Evolutionary conservation across 2,329 filamentous ascomycete genomes (phyloP), one percentile per base, ranked within the genome.

Genomic region (Trichoderma sp.): DNA sequence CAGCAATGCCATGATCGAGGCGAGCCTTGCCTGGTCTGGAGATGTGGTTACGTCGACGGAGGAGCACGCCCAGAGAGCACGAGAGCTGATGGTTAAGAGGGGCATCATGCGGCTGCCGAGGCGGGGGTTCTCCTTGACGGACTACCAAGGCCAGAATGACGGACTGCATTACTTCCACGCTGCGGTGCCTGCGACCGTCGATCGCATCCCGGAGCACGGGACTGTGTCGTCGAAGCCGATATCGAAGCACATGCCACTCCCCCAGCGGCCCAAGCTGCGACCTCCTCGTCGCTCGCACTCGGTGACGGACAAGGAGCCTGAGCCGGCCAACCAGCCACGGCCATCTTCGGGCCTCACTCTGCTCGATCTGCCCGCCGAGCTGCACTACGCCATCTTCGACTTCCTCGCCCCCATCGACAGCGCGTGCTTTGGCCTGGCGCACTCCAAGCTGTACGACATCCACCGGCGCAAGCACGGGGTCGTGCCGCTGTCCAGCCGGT

Each of bases 371-470:
- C 87, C 87, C 15, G 76, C 83, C 0, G 87, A 90, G 76, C 79
- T 90, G 12, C 87, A 89, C 76, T 87, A 84, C 70, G 79, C 82
- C 69, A 81, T 90, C 70, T 87, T 89, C 72, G 86, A 88, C 75
- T 84, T 85, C 70, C 83, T 90, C 68, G 87, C 90, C 77, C 85
- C 86, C 58, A 88, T 90, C 70, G 87, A 90, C 77, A 86, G 86
- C 73, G 86, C 84, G 45, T 89, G 87, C 74, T 79, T 90, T 45
- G 87, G 86, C 15, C 81, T 90, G 63, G 84, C 86, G 42, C 86
- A 83, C 79, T 81, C 80, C 52, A 81, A 84, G 74, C 83, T 88
- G 71, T 89, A 90, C 76, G 78, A 80, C 37, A 86, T 89, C 72
- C 86, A 88, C 76, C 81, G 82, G 29, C 82, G 82, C 65, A 80